Percentiles rank a stretch among this genome's conserved stretches.
Conservation (phyloP, 2,329 filamentous ascomycete genomes). For the Paramyrothecium sp. region DNA sequence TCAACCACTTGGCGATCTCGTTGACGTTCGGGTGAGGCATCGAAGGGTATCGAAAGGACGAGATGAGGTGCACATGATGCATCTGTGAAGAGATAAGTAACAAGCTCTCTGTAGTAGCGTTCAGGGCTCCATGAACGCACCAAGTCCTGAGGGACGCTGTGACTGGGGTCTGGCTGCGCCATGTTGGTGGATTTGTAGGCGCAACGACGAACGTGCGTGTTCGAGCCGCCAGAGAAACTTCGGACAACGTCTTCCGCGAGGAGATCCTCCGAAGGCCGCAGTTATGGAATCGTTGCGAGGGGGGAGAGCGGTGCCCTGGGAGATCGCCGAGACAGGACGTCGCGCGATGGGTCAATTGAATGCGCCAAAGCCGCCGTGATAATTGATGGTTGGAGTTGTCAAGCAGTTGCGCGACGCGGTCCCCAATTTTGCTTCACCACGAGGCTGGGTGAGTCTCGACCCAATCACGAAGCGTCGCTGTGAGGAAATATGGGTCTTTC, state of each 20-base stretch:
- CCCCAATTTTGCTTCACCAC: neutral
- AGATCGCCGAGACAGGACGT: neutral
- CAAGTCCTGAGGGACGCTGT: slow-evolving; percentile 40
- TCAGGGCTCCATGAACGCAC: slow-evolving; percentile 23
- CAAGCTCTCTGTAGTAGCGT: slow-evolving; percentile 3
- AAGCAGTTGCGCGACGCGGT: neutral
- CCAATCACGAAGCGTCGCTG: neutral
- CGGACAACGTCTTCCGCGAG: no score
- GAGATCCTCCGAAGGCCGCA: no score
- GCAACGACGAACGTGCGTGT: neutral
- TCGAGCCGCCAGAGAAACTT: neutral
- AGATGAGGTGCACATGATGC: slow-evolving; percentile 87
- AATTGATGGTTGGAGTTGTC: neutral
- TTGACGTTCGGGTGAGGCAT: slow-evolving; percentile 69
- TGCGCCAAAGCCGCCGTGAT: neutral
- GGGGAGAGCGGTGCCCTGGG: neutral
- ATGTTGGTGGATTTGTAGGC: slow-evolving; percentile 23
- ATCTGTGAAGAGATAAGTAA: slow-evolving; percentile 51
- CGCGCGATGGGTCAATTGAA: neutral
- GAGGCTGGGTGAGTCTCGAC: neutral
- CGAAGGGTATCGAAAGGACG: slow-evolving; percentile 75
- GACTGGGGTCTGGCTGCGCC: slow-evolving; percentile 40
- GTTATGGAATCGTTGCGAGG: no score
- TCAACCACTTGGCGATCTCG: slow-evolving; percentile 79
- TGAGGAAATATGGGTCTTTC: neutral